Evolutionary conservation across 2,329 filamentous ascomycete genomes (phyloP).

Genomic region (Dryadomyces sulphureus): DNA sequence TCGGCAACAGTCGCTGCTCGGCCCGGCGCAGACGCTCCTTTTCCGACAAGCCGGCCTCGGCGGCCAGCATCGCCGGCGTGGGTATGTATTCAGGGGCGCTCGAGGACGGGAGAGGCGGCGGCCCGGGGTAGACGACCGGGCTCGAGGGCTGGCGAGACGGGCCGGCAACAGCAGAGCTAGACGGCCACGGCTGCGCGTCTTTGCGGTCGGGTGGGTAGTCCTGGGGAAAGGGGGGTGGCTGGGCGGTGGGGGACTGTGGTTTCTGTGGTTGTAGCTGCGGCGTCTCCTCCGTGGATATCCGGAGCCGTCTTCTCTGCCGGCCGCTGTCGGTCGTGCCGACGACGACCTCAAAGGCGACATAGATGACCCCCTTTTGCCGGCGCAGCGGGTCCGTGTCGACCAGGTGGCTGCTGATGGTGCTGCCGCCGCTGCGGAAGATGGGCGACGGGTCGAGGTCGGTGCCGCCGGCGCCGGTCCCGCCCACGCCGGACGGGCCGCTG

Average conservation of each 20-base stretch:
- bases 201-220: constrained; percentile 11
- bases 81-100: constrained; percentile 32
- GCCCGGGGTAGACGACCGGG: constrained; percentile 3
- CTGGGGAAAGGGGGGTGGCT: background rate
- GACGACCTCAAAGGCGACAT: constrained; percentile 70
- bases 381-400: constrained; percentile 77
- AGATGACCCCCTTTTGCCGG: constrained; percentile 83
- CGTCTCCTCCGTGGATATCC: no score
- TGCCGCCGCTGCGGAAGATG: constrained; percentile 5
- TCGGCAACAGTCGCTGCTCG: constrained; percentile 68
- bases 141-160: background rate
- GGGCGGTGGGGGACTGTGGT: constrained; percentile 6
- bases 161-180: background rate
- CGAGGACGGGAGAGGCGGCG: constrained; percentile 15
- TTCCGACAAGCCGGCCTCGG: constrained; percentile 55
- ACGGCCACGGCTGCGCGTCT: constrained; percentile 6
- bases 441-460: constrained; percentile 9
- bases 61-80: constrained; percentile 35
- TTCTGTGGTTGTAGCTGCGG: constrained; percentile 10
- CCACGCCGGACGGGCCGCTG: constrained; percentile 15
- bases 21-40: constrained; percentile 68
- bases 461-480: background rate
- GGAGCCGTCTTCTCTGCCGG: constrained; percentile 31
- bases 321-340: constrained; percentile 74
- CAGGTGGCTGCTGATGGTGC: constrained; percentile 31